Evolutionary conservation across 495 filamentous ascomycete species (phyloP).

Genomic region (Trichodelitschia bisporula): DNA sequence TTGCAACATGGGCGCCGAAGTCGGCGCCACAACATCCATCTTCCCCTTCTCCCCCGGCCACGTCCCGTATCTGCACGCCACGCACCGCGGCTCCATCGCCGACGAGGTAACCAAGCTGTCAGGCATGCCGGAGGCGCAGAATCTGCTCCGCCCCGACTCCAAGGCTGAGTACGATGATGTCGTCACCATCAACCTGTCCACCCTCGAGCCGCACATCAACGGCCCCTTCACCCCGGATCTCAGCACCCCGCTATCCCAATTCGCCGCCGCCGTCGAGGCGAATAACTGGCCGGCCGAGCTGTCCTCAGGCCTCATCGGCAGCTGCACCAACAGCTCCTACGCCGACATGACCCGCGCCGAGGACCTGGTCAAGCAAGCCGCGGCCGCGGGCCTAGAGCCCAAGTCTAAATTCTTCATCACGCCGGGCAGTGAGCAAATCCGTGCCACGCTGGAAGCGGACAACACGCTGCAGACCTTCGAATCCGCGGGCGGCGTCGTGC

Average conservation of each 20-base stretch:
- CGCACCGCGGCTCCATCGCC: constrained; percentile 51
- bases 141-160: constrained; percentile 48
- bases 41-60: constrained; percentile 61
- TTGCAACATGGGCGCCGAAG: constrained; percentile 81
- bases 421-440: constrained; percentile 88
- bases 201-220: constrained; percentile 90
- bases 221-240: constrained; percentile 91
- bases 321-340: constrained; percentile 96
- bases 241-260: constrained; percentile 72
- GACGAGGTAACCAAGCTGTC: constrained; percentile 26
- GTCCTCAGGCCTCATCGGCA: constrained; percentile 81
- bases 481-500: constrained; percentile 62
- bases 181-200: constrained; percentile 76
- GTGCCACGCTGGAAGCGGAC: constrained; percentile 74
- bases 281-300: constrained; percentile 81
- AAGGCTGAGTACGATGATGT: constrained; percentile 70
- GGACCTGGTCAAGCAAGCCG: constrained; percentile 71
- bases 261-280: constrained; percentile 55
- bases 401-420: constrained; percentile 86
- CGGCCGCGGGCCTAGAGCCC: constrained; percentile 64
- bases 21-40: constrained; percentile 86
- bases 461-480: constrained; percentile 67
- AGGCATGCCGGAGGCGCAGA: constrained; percentile 18
- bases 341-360: constrained; percentile 94
- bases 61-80: constrained; percentile 57